Base-by-base conservation (phyloP, 768 basidiomycete genomes). In the Boletus coccyginus region DNA sequence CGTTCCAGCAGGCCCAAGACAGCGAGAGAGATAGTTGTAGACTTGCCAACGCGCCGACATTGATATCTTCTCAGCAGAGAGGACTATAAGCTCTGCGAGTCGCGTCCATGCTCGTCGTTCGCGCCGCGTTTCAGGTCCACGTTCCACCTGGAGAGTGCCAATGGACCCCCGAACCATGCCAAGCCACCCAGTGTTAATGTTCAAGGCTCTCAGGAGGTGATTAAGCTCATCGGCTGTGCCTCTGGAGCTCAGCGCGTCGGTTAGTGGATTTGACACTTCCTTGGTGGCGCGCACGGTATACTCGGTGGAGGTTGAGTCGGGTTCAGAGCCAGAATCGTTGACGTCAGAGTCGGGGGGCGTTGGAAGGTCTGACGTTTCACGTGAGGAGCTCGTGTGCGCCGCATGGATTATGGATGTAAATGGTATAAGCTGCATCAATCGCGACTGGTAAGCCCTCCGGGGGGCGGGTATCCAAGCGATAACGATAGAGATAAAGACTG, bases 401-500 rank as follows among this genome's bases (percentile, higher is more conserved):
- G 29, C 61, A 51, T 60, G 27, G 4, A 62, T 41, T 5, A 57
- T 45, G 21, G 61, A 60, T 10, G 39, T 49, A 24, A 71, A 70
- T 39, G 71, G 69, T n/a, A 74, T 49, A 32, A 68, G 50, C 17
- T 56, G 62, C 56, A 64, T 58, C 48, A 73, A 40, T 29, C 64
- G 70, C 40, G 55, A 63, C 24, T 59, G 62, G 46, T 61, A 58
- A 12, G 43, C 51, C 54, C 59, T 68, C 27, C 51, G 48, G 16
- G 69, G 61, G 7, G 64, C 21, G 1, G 78, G 74, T 29, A 81
- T 56, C 77, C 80, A 77, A 60, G 75, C 68, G 5, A 83, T 54
- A 32, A 87, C 75, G 56, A 86, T 81, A 19, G 80, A 79, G 53
- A 78, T 66, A 52, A 92, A 77, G 6, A 91, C 81, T 0, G 86